Evolutionary conservation across 108 stramenopile species (phyloP).

Genomic region (Nitzschia sp.): DNA sequence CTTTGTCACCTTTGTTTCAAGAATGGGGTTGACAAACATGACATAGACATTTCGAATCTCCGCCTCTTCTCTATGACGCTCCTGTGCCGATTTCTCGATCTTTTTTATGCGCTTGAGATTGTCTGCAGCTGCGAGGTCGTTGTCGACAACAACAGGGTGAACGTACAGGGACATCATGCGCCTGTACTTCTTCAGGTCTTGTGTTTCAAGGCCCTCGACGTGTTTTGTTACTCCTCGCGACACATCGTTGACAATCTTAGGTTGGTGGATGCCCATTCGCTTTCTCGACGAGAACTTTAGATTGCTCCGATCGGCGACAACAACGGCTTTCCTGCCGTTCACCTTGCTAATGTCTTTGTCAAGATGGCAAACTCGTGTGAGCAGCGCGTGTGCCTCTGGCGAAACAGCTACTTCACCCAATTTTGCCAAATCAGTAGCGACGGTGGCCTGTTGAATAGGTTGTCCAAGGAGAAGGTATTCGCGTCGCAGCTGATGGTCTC

Average conservation of each 20-base stretch:
- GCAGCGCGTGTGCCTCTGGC: slow-evolving; percentile 12
- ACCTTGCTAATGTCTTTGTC: neutral
- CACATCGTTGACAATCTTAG: slow-evolving; percentile 16
- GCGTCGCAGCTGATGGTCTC: slow-evolving; percentile 45
- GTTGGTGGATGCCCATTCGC: slow-evolving; percentile 4
- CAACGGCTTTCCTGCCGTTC: neutral
- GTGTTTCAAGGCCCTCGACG: slow-evolving; percentile 40
- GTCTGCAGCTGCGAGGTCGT: slow-evolving; percentile 54
- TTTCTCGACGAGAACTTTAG: slow-evolving; percentile 4
- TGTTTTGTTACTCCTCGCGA: slow-evolving; percentile 24
- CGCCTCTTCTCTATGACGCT: slow-evolving; percentile 62
- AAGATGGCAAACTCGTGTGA: slow-evolving; percentile 11
- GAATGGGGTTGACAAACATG: slow-evolving; percentile 54
- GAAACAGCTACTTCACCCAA: slow-evolving; percentile 47
- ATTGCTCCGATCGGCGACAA: neutral
- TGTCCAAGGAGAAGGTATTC: slow-evolving; percentile 64
- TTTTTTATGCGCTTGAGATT: slow-evolving; percentile 26
- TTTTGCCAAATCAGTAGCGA: slow-evolving; percentile 39
- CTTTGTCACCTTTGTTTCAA: slow-evolving; percentile 19
- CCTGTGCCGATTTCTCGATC: slow-evolving; percentile 26
- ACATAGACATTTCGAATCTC: slow-evolving; percentile 71
- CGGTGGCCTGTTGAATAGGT: slow-evolving; percentile 67
- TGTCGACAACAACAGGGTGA: slow-evolving; percentile 72
- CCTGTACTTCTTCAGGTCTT: slow-evolving; percentile 43
- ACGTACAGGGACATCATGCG: slow-evolving; percentile 70